Evolutionary conservation across 208 protist genomes (phyloP).

Genomic region (Endotrypanum monterogeii): DNA sequence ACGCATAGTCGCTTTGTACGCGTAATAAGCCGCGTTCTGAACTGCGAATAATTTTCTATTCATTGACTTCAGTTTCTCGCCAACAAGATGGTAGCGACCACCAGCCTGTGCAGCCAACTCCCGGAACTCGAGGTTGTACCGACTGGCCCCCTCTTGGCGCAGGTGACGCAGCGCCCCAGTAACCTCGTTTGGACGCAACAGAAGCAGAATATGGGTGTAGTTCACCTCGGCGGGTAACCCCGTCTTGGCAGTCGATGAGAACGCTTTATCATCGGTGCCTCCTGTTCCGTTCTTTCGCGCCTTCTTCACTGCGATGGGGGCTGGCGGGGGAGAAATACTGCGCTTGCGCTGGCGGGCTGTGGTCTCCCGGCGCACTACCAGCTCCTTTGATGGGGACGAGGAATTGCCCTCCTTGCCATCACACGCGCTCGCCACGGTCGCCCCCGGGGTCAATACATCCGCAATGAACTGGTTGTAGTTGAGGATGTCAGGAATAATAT

Average conservation of each 20-base stretch:
- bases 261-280: not conserved
- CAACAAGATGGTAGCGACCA: conserved; percentile 43
- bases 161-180: conserved; percentile 37
- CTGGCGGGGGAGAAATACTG: conserved; percentile 30
- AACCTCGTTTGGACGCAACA: conserved; percentile 70
- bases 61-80: conserved; percentile 61
- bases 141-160: conserved; percentile 19
- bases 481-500: conserved; percentile 56
- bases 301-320: not conserved
- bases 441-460: conserved; percentile 43
- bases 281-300: not conserved
- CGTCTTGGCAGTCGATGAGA: not conserved
- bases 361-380: conserved; percentile 22
- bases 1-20: conserved; percentile 70
- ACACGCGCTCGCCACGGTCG: not conserved
- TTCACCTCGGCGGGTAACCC: conserved; percentile 2
- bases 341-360: conserved; percentile 36
- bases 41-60: conserved; percentile 66
- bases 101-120: conserved; percentile 21
- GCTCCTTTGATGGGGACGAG: not conserved
- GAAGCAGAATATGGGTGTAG: conserved; percentile 55
- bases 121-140: conserved; percentile 24
- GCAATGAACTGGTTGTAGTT: conserved; percentile 72
- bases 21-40: conserved; percentile 59
- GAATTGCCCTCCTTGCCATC: not conserved